phyloP scores from a whole-genome alignment of 345 rosid species.

The Eucalyptus sp. region DNA sequence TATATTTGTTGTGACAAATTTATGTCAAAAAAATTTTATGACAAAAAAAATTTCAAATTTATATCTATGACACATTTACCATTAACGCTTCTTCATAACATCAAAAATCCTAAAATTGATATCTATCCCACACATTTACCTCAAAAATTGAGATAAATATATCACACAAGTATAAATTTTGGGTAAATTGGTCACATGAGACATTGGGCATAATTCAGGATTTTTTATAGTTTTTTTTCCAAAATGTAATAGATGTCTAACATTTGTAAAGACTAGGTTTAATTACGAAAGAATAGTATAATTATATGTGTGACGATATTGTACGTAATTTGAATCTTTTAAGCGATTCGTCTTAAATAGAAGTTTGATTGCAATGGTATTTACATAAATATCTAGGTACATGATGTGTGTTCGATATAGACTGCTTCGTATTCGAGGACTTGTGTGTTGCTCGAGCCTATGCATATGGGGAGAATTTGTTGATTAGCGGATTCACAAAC shows the following conservation, averaged over 20 bases:
- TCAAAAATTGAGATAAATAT: too few relatives aligned
- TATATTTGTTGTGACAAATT: too few relatives aligned
- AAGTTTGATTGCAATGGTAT: accelerated
- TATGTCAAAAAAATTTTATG: accelerated
- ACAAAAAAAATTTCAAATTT: too few relatives aligned
- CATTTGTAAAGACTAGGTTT: not conserved
- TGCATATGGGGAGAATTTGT: not conserved
- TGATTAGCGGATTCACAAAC: not conserved
- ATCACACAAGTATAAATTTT: too few relatives aligned
- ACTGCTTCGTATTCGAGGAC: not conserved
- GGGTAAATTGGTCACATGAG: accelerated
- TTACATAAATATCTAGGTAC: not conserved
- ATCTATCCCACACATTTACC: too few relatives aligned
- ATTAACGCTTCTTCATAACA: accelerated
- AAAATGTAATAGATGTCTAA: not conserved
- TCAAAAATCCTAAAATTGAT: too few relatives aligned
- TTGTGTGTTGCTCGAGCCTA: not conserved
- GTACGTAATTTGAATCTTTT: not conserved
- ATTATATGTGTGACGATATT: not conserved
- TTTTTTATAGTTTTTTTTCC: too few relatives aligned
- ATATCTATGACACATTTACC: accelerated
- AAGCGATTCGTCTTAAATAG: not conserved
- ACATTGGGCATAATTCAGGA: too few relatives aligned
- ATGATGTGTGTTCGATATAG: not conserved
- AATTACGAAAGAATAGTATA: not conserved